Base-by-base conservation (phyloP, 108 stramenopile species). In the Craspedostauros australis region DNA sequence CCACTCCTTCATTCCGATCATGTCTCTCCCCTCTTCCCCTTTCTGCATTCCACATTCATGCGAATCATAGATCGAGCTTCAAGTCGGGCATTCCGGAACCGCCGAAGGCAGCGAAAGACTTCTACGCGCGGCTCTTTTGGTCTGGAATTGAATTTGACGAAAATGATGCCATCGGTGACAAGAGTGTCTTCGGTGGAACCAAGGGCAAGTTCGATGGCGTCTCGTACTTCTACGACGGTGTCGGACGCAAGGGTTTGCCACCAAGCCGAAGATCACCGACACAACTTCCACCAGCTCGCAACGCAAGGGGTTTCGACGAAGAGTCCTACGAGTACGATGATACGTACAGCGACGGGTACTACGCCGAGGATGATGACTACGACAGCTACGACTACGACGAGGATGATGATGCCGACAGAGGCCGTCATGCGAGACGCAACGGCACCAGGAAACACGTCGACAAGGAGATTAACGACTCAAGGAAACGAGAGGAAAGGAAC, bases 101-200 rank as follows among this genome's bases (percentile, higher is more conserved):
- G 23, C 82, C 84, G 20, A 38, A 50, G 29, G 63, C 69, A 23
- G 32, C 80, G 22, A 66, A 63, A 39, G 67, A 82, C 21, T 72
- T 90, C 44, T 90, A 90, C 68, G 73, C 86, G 46, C 72, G 72
- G 50, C 48, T 90, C 28, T 90, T 90, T 61, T 90, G 72, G 74
- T 73, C 68, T 52, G 81, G 76, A 37, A 50, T 69, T 33, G 62
- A 76, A 50, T 38, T 27, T n/a, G 73, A 70, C 43, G 79, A 58
- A 9, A 34, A 64, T 11, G 66, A 61, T 43, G 56, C 58, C 19
- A 64, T 49, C 20, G 73, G 77, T 8, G 84, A 90, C 48, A 78
- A 77, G 23, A 86, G 82, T 33, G 76, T 86, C 54, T 90, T 90
- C 61, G 88, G 88, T 15, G 88, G 84, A 3, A 86, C 88, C 34